Base-by-base conservation (phyloP, 345 rosid genomes). In the Lepidium africanum region DNA sequence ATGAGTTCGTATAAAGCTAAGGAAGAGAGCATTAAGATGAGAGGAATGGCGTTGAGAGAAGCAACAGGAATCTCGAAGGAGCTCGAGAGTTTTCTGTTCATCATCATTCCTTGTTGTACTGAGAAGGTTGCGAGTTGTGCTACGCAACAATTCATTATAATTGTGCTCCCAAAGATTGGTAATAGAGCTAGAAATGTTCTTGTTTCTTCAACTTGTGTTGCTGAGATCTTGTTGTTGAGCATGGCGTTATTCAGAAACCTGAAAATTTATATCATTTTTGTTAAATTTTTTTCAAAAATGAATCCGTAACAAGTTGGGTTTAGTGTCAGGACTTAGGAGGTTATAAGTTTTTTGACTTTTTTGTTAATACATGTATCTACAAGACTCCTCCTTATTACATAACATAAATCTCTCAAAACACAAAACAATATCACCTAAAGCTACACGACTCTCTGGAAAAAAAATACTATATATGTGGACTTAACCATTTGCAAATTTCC, bases 51-150 rank as follows among this genome's bases (percentile, higher is more conserved):
- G 6, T 83, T 5, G 45, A 88, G 52, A 12, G 87, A 84, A 17
- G 81, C 79, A 13, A 85, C 75, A 0, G 95, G 91, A 71, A 88
- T 73, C 40, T 74, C 61, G 65, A 84, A 79, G 36, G 59, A 13
- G 66, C 19, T 30, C 8, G 52, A 21, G 47, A 86, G 16, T 10
- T 65, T 72, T 76, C 72, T 81, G 51, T 81, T 55, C 91, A 84
- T 86, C 57, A 69, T 21, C 71, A 57, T 25, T 70, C 86, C 89
- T 80, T 84, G 91, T 59, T 78, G 71, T 35, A 84, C 84, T 6
- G 91, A 80, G 72, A 84, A 84, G 39, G 91, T 88, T 36, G 59
- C 69, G 4, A 88, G 75, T 58, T 84, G 88, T 19, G 91, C 89
- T 3, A 84, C 50, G 75, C 88, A 86, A 38, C 86, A 80, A 67